A percentile compares a stretch with the other conserved stretches of the same genome.
Conservation (phyloP, 257 asterid genomes). For the Solanum pimpinellifolium region DNA sequence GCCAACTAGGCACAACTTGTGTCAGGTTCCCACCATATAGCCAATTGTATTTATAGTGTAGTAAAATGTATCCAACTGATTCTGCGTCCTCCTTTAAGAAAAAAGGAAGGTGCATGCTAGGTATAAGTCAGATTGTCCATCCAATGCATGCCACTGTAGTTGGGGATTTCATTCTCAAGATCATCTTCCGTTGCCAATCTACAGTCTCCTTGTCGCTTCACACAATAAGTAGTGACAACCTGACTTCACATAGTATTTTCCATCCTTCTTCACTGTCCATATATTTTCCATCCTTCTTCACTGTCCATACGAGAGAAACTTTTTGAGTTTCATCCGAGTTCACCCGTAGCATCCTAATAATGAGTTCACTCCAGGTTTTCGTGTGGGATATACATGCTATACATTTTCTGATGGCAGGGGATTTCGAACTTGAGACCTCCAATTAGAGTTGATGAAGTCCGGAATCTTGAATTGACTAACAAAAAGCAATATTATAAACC, state of each 20-base stretch:
- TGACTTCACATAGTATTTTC: background rate
- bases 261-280: background rate
- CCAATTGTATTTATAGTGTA: background rate
- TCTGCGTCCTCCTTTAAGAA: background rate
- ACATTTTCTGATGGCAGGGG: background rate
- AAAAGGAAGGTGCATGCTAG: background rate
- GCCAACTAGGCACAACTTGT: background rate
- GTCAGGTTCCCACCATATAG: background rate
- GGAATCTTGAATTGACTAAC: too few relatives aligned
- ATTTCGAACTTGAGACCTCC: too few relatives aligned
- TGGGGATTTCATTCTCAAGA: background rate
- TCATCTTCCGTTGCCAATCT: background rate
- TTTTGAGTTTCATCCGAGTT: background rate
- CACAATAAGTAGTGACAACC: background rate
- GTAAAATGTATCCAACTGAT: background rate
- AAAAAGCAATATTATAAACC: too few relatives aligned
- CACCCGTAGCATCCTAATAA: background rate
- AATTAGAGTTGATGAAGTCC: too few relatives aligned
- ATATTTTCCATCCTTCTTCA: background rate
- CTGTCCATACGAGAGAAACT: background rate
- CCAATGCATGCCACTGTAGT: background rate
- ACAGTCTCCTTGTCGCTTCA: background rate
- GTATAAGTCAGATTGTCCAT: background rate
- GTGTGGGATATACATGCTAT: background rate
- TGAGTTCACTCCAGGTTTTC: background rate